Percentiles rank a stretch among this genome's conserved stretches.
These are phyloP conservation scores for Pouteria campechiana DNA, from an alignment of 179 eudicot species.

Conservation along the genomic window DNA sequence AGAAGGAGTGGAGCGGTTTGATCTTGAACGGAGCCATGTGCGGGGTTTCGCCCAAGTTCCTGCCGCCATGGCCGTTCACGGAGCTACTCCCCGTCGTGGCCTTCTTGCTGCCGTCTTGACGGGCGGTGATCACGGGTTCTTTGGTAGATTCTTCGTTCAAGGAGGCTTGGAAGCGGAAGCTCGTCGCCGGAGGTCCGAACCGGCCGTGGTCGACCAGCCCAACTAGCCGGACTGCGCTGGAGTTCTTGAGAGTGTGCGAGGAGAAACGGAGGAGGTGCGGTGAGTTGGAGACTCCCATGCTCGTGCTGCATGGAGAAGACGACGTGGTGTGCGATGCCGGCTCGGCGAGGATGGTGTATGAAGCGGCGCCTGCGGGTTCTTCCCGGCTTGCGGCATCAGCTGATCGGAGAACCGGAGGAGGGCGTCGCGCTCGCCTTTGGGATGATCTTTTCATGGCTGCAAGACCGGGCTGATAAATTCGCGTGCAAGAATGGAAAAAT, in stretches of 20 bases:
- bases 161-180: constrained; percentile 34
- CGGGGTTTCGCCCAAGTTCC: constrained; percentile 21
- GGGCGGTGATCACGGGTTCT: constrained; percentile 11
- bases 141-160: constrained; percentile 16
- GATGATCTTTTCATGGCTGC: constrained; percentile 68
- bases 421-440: constrained; percentile 76
- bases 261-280: constrained; percentile 55
- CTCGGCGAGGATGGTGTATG: constrained; percentile 60
- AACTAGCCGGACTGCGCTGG: constrained; percentile 73
- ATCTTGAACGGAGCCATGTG: constrained; percentile 32
- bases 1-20: constrained; percentile 19
- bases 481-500: no score
- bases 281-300: constrained; percentile 50
- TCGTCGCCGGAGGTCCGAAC: constrained; percentile 23
- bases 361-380: constrained; percentile 52
- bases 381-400: constrained; percentile 92
- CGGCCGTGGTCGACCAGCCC: constrained; percentile 34
- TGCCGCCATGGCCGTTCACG: constrained; percentile 28
- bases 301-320: constrained; percentile 70
- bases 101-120: constrained; percentile 24
- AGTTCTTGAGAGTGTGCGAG: constrained; percentile 62
- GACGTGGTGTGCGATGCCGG: constrained; percentile 79
- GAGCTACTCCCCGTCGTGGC: constrained; percentile 24
- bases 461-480: constrained; percentile 43
- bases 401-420: constrained; percentile 68